phyloP scores from a whole-genome alignment of 192 early-diverging fungal genomes.

The Physocladia obscura region DNA sequence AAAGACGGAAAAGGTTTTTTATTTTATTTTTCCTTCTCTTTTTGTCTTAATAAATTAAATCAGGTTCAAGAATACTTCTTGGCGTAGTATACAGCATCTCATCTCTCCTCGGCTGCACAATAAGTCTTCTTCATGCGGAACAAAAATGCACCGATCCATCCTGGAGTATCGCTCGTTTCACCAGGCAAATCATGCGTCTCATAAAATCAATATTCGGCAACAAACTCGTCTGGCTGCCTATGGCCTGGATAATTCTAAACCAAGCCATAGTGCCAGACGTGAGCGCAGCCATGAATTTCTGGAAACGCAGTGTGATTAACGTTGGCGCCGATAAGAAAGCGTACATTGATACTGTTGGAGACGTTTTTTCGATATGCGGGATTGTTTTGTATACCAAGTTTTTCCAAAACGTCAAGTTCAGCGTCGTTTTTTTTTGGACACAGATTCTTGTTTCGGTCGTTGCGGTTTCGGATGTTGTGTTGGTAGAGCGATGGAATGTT shows the following conservation, averaged over 20 bases:
- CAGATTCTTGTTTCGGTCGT: slow-evolving; percentile 22
- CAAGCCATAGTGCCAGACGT: slow-evolving; percentile 33
- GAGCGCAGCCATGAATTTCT: slow-evolving; percentile 31
- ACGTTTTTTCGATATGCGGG: slow-evolving; percentile 16
- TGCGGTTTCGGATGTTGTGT: slow-evolving; percentile 23
- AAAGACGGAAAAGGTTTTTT: slow-evolving; percentile 23
- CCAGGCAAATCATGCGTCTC: neutral
- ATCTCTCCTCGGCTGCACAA: neutral
- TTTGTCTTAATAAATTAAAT: no score
- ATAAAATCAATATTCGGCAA: slow-evolving; percentile 19
- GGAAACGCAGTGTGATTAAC: slow-evolving; percentile 15
- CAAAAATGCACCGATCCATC: neutral
- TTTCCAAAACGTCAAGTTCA: slow-evolving; percentile 21
- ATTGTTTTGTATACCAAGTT: slow-evolving; percentile 22
- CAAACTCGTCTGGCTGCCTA: slow-evolving; percentile 23
- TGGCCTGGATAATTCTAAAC: slow-evolving; percentile 23
- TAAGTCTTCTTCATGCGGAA: slow-evolving; percentile 18
- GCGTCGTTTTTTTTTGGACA: slow-evolving; percentile 32
- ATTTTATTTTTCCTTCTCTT: no score
- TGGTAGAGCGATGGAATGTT: slow-evolving; percentile 25
- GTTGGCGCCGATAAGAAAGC: slow-evolving; percentile 29
- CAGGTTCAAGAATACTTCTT: slow-evolving; percentile 11
- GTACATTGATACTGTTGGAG: slow-evolving; percentile 29
- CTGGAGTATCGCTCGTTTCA: slow-evolving; percentile 6
- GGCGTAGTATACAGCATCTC: slow-evolving; percentile 10